Base-by-base conservation (phyloP, 371 early-diverging fungal species). In the Synchytrium microbalum region DNA sequence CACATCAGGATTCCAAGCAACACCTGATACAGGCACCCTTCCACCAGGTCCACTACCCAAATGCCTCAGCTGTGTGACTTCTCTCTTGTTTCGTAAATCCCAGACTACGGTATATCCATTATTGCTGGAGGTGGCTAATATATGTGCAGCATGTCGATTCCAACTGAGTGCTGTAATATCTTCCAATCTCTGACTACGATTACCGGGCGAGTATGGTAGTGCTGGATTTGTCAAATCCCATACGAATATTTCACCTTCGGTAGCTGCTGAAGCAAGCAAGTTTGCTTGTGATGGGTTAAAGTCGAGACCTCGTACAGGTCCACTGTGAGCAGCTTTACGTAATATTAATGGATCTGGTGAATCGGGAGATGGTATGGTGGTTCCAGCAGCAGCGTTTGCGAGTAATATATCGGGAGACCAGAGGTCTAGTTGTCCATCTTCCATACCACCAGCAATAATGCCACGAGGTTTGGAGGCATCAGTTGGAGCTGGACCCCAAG, bases 61-160 rank as follows among this genome's bases (percentile, higher is more conserved):
- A 68, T 85, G 82, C 30, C 84, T 74, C 29, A 98, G 82, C 32
- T 83, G 77, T 67, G 93, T 87, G 28, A 95, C 84, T 72, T 98
- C 96, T 54, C 90, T 84, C 38, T 87, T 81, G 66, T 87, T 87
- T 54, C 91, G 84, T 64, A 96, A 79, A 80, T 96, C 97, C 96
- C 96, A 96, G 19, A 96, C 88, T 25, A 93, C 94, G 2, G 93
- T 92, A 69, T 88, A 82, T 26, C 98, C 96, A 59, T 92, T 91
- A 62, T 86, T 88, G 30, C 91, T 89, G 23, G 91, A 88, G 2
- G 91, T 91, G 3, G 95, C 93, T 61, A 98, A 77, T 71, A 98
- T 98, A 66, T 96, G 92, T 56, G 88, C 85, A 30, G 92, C 92
- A 68, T 91, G 89, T 64, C 88, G 84, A 75, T 96, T 98, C 97